A percentile compares a stretch with the other conserved stretches of the same genome.
phyloP scores from a whole-genome alignment of 1,284 basidiomycete species.

The Pseudozyma sp. region DNA sequence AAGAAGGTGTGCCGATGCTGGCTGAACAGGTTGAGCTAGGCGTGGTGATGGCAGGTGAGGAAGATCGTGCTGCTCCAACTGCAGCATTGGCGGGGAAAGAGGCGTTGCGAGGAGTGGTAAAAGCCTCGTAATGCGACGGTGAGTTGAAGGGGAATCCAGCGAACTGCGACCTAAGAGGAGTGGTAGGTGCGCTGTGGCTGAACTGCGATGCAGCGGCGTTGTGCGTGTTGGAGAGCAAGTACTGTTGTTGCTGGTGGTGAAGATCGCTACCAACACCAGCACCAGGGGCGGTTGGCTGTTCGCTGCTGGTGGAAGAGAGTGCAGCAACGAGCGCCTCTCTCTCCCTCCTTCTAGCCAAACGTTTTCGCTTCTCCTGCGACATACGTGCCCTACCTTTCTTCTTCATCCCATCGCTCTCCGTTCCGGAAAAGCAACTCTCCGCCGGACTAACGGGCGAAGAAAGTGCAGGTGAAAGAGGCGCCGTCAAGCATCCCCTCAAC shows the following conservation, averaged over 20 bases:
- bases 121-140: constrained; percentile 3
- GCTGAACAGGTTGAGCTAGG: neutral
- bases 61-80: neutral
- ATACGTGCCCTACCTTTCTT: constrained; percentile 57
- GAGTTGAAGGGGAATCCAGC: neutral
- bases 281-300: neutral
- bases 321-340: constrained; percentile 46
- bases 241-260: neutral
- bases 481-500: constrained; percentile 11
- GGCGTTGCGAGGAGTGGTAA: neutral
- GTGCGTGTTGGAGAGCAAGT: neutral
- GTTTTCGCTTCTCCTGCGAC: constrained; percentile 59
- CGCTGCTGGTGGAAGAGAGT: neutral
- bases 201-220: neutral
- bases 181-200: constrained; percentile 26
- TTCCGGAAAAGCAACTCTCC: constrained; percentile 30
- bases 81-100: constrained; percentile 2
- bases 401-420: constrained; percentile 20
- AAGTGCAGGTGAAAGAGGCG: constrained; percentile 25
- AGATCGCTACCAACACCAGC: neutral
- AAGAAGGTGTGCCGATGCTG: constrained; percentile 4
- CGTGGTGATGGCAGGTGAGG: constrained; percentile 24
- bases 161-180: constrained; percentile 11
- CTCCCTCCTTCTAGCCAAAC: constrained; percentile 51
- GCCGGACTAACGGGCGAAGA: constrained; percentile 27